Conservation (phyloP, 2,329 filamentous ascomycete genomes). For the Chalara sp. region DNA sequence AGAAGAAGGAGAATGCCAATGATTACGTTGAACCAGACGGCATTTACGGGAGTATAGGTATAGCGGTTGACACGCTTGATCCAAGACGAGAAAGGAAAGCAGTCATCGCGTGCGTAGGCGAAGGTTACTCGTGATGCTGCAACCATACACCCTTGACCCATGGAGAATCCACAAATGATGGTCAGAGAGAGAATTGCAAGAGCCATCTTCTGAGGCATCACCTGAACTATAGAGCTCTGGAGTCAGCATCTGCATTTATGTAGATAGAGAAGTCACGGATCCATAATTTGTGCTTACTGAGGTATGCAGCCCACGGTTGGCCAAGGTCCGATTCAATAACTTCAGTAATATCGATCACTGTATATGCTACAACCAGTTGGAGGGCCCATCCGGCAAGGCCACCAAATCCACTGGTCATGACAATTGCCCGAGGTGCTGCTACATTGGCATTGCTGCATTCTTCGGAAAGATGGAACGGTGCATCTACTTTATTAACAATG, state of each 20-base stretch:
- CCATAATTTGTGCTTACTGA: slow-evolving; percentile 26
- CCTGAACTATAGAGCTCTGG: slow-evolving; percentile 35
- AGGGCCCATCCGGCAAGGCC: slow-evolving; percentile 65
- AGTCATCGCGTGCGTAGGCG: slow-evolving; percentile 62
- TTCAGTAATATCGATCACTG: slow-evolving; percentile 51
- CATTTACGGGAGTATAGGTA: slow-evolving; percentile 60
- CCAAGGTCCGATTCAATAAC: slow-evolving; percentile 55
- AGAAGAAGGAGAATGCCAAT: slow-evolving; percentile 53
- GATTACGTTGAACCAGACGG: slow-evolving; percentile 55
- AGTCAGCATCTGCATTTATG: no score
- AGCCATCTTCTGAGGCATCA: slow-evolving; percentile 50
- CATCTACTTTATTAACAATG: slow-evolving; percentile 29
- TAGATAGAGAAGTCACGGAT: no score
- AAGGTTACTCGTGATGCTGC: slow-evolving; percentile 57
- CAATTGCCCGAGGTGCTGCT: slow-evolving; percentile 64
- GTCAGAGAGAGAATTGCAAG: slow-evolving; percentile 54
- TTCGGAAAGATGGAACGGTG: slow-evolving; percentile 66
- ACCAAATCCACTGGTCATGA: slow-evolving; percentile 60
- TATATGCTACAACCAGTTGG: slow-evolving; percentile 66
- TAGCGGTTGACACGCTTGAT: slow-evolving; percentile 52
- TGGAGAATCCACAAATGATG: slow-evolving; percentile 59
- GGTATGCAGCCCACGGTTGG: slow-evolving; percentile 61
- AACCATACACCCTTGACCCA: slow-evolving; percentile 68
- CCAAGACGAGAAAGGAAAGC: slow-evolving; percentile 51
- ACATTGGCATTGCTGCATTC: slow-evolving; percentile 69